A percentile compares a stretch with the other conserved stretches of the same genome.
Conservation (phyloP, 495 filamentous ascomycete genomes). For the Evernia prunastri region DNA sequence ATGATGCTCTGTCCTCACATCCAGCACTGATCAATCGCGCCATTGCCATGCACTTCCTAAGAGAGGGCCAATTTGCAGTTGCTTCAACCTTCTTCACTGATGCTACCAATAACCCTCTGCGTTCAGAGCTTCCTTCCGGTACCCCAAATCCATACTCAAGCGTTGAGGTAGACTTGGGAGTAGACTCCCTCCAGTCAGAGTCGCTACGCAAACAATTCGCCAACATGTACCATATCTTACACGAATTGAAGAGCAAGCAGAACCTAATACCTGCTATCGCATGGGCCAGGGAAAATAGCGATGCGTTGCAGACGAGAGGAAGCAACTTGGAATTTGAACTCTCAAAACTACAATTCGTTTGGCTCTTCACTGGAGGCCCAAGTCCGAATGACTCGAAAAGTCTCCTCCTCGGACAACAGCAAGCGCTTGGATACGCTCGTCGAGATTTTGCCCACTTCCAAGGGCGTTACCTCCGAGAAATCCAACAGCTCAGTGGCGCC, state of each 20-base stretch:
- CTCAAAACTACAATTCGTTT: conserved; percentile 76
- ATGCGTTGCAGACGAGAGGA: conserved; percentile 68
- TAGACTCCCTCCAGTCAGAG: conserved; percentile 54
- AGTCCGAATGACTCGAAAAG: conserved; percentile 25
- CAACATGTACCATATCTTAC: conserved; percentile 84
- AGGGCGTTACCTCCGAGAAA: conserved; percentile 62
- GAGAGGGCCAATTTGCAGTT: conserved; percentile 88
- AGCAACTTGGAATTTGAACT: conserved; percentile 95
- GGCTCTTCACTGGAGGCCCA: conserved; percentile 57
- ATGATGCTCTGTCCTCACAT: conserved; percentile 74
- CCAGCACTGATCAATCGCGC: conserved; percentile 77
- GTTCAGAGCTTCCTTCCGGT: background rate
- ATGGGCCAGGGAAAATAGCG: conserved; percentile 71
- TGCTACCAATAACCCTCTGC: conserved; percentile 33
- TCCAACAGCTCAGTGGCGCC: conserved; percentile 67
- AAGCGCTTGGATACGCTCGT: conserved; percentile 68
- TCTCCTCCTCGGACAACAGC: conserved; percentile 37
- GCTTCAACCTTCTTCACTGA: conserved; percentile 76
- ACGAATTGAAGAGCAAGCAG: conserved; percentile 58
- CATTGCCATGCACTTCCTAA: conserved; percentile 90
- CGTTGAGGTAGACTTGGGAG: conserved; percentile 34
- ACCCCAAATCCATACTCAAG: conserved; percentile 24
- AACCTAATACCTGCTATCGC: conserved; percentile 77
- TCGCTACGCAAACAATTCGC: conserved; percentile 72
- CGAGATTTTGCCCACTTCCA: conserved; percentile 60